Base-by-base conservation (phyloP, 768 basidiomycete species). In the Calocybe cyanea region DNA sequence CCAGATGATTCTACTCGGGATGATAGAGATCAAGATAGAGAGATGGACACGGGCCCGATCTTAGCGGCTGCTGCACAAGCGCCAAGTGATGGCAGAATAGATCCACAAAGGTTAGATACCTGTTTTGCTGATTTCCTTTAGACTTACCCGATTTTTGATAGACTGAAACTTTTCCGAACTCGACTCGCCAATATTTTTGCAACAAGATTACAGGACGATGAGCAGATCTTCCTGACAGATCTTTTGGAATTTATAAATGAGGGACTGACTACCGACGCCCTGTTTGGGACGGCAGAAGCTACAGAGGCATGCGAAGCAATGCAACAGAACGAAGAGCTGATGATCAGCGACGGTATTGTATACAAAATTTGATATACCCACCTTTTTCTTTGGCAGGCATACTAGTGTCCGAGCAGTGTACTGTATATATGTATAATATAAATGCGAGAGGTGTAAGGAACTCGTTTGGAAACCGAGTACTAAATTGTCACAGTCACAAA, bases 211-310 rank as follows among this genome's bases (percentile, higher is more conserved):
- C 84, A 81, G 52, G 85, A 90, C 50, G 81, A 83, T 42, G 92
- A 95, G 53, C 81, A 83, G 46, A 69, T 92, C 34, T 80, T 84
- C 60, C 66, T 94, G 46, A 69, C 70, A 14, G 78, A 83, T 31
- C 69, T 95, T 19, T 65, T 95, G 21, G 77, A 83, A 52, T 63
- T 77, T 43, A 70, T 96, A 59, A 98, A 98, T 58, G 74, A 80
- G 45, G 89, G 89, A 17, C 63, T 96, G 44, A 57, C 76, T 7
- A 77, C 79, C 2, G 77, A 77, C 37, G 72, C 73, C 14, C 68
- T 93, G 31, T 98, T 91, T 63, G 87, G 89, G 2, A 85, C 82
- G 0, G 72, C 75, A 10, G 95, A 98, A 63, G 95, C 88, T 1
- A 81, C 79, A 4, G 70, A 73, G 43, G 81, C 83, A 18, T 83